A percentile compares a stretch with the other conserved stretches of the same genome.
phyloP scores from a whole-genome alignment of 495 filamentous ascomycete genomes.

The Xylaria palmicola region DNA sequence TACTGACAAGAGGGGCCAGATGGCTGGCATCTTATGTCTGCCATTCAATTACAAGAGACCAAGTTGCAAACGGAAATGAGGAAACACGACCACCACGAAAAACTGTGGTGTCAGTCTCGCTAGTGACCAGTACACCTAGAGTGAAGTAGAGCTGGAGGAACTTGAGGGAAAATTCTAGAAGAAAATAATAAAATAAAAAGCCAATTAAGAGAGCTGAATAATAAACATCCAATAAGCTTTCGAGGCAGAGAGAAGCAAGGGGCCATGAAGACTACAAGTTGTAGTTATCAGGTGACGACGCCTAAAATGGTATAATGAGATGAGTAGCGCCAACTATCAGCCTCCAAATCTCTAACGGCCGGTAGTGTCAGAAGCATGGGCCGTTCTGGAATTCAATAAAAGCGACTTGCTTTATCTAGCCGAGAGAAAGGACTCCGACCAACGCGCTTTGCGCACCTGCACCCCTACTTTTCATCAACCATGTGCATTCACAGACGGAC shows the following conservation, averaged over 20 bases:
- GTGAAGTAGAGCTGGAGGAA: too few species aligned
- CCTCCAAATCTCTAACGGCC: background rate
- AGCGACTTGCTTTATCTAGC: background rate
- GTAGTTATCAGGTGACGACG: conserved; percentile 1
- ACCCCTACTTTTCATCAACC: background rate
- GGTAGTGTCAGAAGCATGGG: background rate
- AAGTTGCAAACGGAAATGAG: too few species aligned
- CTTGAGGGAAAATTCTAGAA: background rate
- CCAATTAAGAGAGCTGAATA: background rate
- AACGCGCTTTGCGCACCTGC: background rate
- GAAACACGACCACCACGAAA: too few species aligned
- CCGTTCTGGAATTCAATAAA: background rate
- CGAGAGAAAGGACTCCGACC: background rate
- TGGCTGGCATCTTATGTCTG: too few species aligned
- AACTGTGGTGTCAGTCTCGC: background rate
- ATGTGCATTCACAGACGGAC: background rate
- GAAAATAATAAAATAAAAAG: background rate
- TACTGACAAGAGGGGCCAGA: background rate
- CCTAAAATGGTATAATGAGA: background rate
- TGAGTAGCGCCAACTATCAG: background rate
- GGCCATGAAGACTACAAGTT: background rate
- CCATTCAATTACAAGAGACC: too few species aligned
- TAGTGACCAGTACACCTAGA: background rate
- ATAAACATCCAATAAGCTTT: background rate
- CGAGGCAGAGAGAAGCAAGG: background rate